A percentile compares a stretch with the other conserved stretches of the same genome.
phyloP scores from a whole-genome alignment of 352 stramenopile genomes.

The Peronospora belbahrii region DNA sequence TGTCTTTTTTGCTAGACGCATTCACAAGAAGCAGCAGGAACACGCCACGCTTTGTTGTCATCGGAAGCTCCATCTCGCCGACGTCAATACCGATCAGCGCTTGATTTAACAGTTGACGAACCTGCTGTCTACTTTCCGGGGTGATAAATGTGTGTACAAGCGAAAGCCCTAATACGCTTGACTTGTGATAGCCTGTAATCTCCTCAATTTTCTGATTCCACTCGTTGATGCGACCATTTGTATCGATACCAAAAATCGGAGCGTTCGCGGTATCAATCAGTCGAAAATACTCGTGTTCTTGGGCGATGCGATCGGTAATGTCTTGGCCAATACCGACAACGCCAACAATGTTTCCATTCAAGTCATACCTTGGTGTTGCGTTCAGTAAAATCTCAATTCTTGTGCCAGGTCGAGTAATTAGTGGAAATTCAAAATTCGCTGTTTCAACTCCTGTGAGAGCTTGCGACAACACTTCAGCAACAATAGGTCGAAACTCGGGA shows the following conservation, averaged over 20 bases:
- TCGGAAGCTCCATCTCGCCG: constrained; percentile 75
- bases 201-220: constrained; percentile 80
- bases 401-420: constrained; percentile 40
- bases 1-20: constrained; percentile 41
- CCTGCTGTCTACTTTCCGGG: constrained; percentile 44
- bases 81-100: constrained; percentile 72
- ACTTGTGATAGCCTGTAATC: constrained; percentile 70
- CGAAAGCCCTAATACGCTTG: constrained; percentile 48
- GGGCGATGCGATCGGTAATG: constrained; percentile 5
- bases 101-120: constrained; percentile 61
- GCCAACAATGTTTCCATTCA: constrained; percentile 46
- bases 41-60: constrained; percentile 55
- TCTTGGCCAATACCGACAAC: constrained; percentile 31
- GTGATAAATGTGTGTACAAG: constrained; percentile 72
- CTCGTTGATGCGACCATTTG: constrained; percentile 31
- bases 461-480: constrained; percentile 60
- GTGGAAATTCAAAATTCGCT: constrained; percentile 20
- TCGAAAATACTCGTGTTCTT: constrained; percentile 23
- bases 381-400: constrained; percentile 58
- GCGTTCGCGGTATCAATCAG: constrained; percentile 73
- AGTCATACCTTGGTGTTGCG: constrained; percentile 48
- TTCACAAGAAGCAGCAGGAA: constrained; percentile 67
- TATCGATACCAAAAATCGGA: constrained; percentile 80
- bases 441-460: constrained; percentile 52
- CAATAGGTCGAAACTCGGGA: constrained; percentile 50